These are phyloP conservation scores for Bryoerythrophyllum caledonicum DNA, from an alignment of 225 moss, liverwort and hornwort species.

Conservation along the genomic window DNA sequence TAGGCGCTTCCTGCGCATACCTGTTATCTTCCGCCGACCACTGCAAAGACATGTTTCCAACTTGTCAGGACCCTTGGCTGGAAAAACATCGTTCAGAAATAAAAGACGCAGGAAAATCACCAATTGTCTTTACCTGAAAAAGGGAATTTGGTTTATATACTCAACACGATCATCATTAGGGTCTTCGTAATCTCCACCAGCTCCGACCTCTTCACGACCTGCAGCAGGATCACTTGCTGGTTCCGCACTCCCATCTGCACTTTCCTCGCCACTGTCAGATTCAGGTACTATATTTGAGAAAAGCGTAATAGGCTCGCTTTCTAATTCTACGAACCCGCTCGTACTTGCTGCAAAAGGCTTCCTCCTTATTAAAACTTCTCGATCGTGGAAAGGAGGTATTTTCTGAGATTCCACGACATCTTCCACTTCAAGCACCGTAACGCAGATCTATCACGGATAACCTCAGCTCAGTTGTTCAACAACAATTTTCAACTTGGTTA, in stretches of 20 bases:
- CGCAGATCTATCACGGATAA: slow-evolving; percentile 19
- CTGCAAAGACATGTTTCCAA: slow-evolving; percentile 30
- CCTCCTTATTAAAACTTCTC: slow-evolving; percentile 20
- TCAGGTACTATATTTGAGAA: slow-evolving; percentile 8
- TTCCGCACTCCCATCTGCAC: slow-evolving; percentile 19
- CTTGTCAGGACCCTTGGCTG: slow-evolving; percentile 22
- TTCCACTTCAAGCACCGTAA: not conserved
- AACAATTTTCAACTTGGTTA: slow-evolving; percentile 19
- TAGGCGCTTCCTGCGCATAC: slow-evolving; percentile 41
- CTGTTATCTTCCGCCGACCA: slow-evolving; percentile 40
- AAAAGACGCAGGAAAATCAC: not conserved
- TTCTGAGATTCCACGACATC: not conserved
- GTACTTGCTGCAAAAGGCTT: slow-evolving; percentile 29
- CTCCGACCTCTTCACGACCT: slow-evolving; percentile 17
- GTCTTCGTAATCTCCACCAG: slow-evolving; percentile 33
- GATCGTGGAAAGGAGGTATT: not conserved
- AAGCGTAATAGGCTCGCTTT: not conserved
- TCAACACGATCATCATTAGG: slow-evolving; percentile 31
- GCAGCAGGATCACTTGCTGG: slow-evolving; percentile 19
- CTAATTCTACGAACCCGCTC: slow-evolving; percentile 10
- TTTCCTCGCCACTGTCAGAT: slow-evolving; percentile 18
- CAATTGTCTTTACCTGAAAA: slow-evolving; percentile 17
- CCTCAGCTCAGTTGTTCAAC: slow-evolving; percentile 9
- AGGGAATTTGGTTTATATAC: not conserved
- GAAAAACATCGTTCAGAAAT: not conserved